Base-by-base conservation (phyloP, 73 alveolate genomes). In the Uronychia binucleata region DNA sequence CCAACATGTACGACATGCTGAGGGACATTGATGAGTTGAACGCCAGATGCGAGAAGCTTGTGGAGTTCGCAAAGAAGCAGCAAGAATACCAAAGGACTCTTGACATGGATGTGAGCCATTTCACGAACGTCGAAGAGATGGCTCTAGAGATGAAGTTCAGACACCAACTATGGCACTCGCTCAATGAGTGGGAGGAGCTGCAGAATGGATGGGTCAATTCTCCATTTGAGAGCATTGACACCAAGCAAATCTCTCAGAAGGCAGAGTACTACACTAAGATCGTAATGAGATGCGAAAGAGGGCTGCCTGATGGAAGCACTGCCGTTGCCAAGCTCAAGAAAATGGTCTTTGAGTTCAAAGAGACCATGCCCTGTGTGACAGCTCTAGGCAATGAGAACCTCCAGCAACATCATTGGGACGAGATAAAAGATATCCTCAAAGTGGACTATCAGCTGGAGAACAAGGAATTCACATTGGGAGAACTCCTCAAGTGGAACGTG, bases 331-430 rank as follows among this genome's bases (percentile, higher is more conserved):
- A 94, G 58, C 91, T 96, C 14, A 89, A 93, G 86, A 77, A 86
- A 57, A 79, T 94, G 67, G 99, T 96, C 11, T 92, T 86, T 91
- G 94, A 94, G 58, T 96, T 94, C 82, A 96, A 92, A 88, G 99
- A 94, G 60, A 94, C 99, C 13, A 96, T 96, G 95, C 99, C 99
- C 32, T 96, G 94, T 0, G 99, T 96, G 0, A 82, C 31, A 29
- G 97, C 97, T 26, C 79, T 96, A 30, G 94, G 99, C 57, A 96
- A 95, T 75, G 86, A 92, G 80, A 94, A 96, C 77, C 86, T 96
- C 31, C 74, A 87, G 58, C 86, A 77, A 11, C 34, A 86, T 26
- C 99, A 96, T 89, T 94, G 97, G 98, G 86, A 83, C 26, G 90
- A 92, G 59, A 96, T 96, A 26, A 92, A 94, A 80, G 88, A 86